phyloP scores from a whole-genome alignment of 768 basidiomycete species.

The Auricularia cornea region DNA sequence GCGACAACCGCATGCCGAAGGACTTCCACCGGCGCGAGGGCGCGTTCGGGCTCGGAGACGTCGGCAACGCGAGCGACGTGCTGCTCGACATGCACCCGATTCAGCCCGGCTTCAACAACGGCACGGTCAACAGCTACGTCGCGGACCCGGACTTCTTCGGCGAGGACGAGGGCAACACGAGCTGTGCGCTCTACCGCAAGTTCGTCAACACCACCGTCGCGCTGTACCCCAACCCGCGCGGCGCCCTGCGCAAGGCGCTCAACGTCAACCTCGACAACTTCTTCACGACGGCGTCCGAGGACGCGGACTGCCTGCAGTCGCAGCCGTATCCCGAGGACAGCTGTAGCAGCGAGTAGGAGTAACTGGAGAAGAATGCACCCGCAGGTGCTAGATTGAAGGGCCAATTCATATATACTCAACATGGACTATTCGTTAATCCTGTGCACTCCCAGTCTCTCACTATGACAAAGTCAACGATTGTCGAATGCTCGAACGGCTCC shows the following conservation, averaged over 20 bases:
- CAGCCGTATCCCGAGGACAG: too few species aligned
- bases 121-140: background rate
- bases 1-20: background rate
- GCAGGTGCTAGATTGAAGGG: too few species aligned
- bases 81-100: background rate
- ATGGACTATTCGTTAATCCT: too few species aligned
- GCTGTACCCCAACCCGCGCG: constrained; percentile 7
- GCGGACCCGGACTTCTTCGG: background rate
- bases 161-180: background rate
- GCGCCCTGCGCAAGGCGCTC: background rate
- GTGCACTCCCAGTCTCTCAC: too few species aligned
- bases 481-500: too few species aligned
- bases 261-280: constrained; percentile 3
- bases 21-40: constrained; percentile 1
- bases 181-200: constrained; percentile 3
- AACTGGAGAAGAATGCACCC: too few species aligned
- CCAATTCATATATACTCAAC: too few species aligned
- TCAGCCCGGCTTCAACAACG: background rate
- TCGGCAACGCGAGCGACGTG: background rate
- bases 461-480: too few species aligned
- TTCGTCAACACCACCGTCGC: constrained; percentile 1
- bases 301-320: too few species aligned
- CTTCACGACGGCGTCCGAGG: background rate
- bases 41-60: background rate
- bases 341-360: too few species aligned